phyloP scores from a whole-genome alignment of 1,284 basidiomycete genomes.

The Uromyces viciae-fabae region DNA sequence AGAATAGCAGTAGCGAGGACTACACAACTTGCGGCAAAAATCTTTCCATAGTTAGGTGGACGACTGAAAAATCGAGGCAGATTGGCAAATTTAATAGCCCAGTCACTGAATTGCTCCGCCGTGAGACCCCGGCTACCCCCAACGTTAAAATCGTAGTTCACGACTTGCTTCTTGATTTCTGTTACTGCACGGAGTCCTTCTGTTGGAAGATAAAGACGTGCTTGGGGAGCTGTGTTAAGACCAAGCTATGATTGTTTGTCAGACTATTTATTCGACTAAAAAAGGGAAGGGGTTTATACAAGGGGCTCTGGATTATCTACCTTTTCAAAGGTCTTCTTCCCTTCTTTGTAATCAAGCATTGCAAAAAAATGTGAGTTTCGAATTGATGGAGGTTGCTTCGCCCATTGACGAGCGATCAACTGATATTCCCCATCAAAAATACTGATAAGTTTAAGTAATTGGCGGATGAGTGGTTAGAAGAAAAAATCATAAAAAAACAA shows the following conservation, averaged over 20 bases:
- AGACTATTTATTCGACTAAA: neutral
- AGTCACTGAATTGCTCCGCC: constrained; percentile 25
- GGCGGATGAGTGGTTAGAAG: neutral
- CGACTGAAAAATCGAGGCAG: constrained; percentile 27
- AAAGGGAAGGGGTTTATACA: neutral
- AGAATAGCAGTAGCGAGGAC: constrained; percentile 20
- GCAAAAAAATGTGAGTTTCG: constrained; percentile 83
- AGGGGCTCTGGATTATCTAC: constrained; percentile 57
- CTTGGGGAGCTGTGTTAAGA: constrained; percentile 71
- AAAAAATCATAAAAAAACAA: neutral
- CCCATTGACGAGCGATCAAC: constrained; percentile 75
- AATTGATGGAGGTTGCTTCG: constrained; percentile 61
- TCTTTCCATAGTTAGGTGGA: constrained; percentile 32
- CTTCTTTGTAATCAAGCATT: constrained; percentile 78
- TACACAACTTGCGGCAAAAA: constrained; percentile 38
- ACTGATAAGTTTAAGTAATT: constrained; percentile 58
- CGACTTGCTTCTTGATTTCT: constrained; percentile 61
- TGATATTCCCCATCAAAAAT: constrained; percentile 78
- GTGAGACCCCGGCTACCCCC: constrained; percentile 52
- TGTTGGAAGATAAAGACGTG: constrained; percentile 70
- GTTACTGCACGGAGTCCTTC: constrained; percentile 63
- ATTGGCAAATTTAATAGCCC: neutral
- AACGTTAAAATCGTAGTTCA: constrained; percentile 70
- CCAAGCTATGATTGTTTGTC: constrained; percentile 60
- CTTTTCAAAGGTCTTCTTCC: constrained; percentile 70